Conservation (phyloP, 208 protist species). For the Trypanosoma cruzi region DNA sequence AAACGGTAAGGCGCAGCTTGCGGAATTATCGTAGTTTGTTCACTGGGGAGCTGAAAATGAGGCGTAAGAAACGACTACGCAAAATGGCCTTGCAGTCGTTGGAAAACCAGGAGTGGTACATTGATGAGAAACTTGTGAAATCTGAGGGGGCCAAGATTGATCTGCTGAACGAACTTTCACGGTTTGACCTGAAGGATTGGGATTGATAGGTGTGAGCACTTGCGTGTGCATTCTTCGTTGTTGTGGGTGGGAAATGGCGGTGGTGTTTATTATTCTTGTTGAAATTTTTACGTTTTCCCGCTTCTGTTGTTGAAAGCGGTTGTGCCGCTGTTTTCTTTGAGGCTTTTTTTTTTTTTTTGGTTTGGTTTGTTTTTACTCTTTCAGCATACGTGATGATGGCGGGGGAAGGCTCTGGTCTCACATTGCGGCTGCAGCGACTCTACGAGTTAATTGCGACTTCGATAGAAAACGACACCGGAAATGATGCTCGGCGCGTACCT, state of each 20-base stretch:
- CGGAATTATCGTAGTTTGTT: conserved; percentile 55
- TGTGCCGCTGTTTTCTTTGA: background rate
- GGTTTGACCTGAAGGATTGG: conserved; percentile 76
- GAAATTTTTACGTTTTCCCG: background rate
- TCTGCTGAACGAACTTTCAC: conserved; percentile 78
- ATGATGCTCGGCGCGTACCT: background rate
- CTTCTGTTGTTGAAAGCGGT: background rate
- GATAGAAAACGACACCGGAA: background rate
- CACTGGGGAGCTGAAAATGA: conserved; percentile 55
- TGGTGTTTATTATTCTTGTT: background rate
- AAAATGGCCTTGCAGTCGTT: conserved; percentile 68
- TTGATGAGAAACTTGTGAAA: conserved; percentile 81
- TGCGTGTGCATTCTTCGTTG: background rate
- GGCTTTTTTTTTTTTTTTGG: background rate
- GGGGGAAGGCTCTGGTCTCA: background rate
- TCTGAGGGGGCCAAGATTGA: conserved; percentile 74
- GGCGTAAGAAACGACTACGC: conserved; percentile 52
- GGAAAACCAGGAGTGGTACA: conserved; percentile 84
- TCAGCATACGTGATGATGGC: conserved; percentile 3
- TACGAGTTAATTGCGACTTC: background rate
- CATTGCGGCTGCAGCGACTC: conserved; percentile 8
- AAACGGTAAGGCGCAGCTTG: conserved; percentile 20
- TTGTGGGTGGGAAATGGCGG: background rate
- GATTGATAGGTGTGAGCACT: conserved; percentile 34
- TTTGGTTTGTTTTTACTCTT: background rate